Conservation (phyloP, 2,329 filamentous ascomycete species). For the Ophiocordyceps sinensis region DNA sequence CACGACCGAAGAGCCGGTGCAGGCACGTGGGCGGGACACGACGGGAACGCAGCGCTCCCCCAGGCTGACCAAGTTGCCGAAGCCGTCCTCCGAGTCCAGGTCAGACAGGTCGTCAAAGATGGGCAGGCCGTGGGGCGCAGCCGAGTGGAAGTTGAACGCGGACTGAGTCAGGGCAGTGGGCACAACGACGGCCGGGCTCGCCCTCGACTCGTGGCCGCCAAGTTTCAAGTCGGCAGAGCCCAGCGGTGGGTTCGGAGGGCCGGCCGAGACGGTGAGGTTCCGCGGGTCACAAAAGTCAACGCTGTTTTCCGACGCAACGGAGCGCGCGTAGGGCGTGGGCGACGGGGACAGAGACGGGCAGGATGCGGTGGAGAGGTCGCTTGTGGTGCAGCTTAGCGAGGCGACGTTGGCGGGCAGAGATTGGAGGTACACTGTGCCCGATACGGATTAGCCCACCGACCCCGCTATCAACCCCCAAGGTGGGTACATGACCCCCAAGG, state of each 20-base stretch:
- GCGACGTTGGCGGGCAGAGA: constrained; percentile 32
- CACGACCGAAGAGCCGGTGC: constrained; percentile 52
- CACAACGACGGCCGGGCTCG: constrained; percentile 12
- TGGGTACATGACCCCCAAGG: too few relatives aligned
- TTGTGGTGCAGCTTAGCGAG: constrained; percentile 46
- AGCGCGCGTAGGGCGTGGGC: constrained; percentile 62
- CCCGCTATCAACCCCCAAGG: constrained; percentile 6
- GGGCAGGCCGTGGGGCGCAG: constrained; percentile 46
- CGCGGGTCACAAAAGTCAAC: constrained; percentile 85
- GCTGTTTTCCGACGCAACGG: constrained; percentile 54
- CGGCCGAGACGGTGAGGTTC: constrained; percentile 59
- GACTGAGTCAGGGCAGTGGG: constrained; percentile 22
- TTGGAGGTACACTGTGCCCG: constrained; percentile 32
- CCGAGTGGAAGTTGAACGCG: constrained; percentile 36
- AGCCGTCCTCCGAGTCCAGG: constrained; percentile 82
- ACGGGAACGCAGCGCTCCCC: constrained; percentile 31
- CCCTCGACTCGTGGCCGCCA: constrained; percentile 43
- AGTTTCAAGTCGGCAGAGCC: constrained; percentile 48
- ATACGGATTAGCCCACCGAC: constrained; percentile 20
- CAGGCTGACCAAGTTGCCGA: constrained; percentile 57
- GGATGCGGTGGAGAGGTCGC: constrained; percentile 58
- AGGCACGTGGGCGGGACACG: constrained; percentile 53
- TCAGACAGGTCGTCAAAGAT: constrained; percentile 78
- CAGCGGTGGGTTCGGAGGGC: constrained; percentile 32
- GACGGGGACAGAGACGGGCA: constrained; percentile 82